A percentile compares a stretch with the other conserved stretches of the same genome.
Conservation (phyloP, 148 eudicot species). For the Nepenthes gracilis region DNA sequence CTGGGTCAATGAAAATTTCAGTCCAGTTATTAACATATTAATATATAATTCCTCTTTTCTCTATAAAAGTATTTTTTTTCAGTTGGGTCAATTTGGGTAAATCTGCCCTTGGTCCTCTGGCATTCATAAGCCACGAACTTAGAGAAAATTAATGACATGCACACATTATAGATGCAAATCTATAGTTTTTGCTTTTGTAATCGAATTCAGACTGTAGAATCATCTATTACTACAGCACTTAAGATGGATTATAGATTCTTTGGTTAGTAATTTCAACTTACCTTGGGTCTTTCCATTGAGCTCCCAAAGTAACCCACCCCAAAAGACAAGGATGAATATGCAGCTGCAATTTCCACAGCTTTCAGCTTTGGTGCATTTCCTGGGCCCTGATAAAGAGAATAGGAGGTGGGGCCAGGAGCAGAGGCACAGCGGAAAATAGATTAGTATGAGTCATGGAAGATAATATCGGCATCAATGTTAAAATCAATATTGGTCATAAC, state of each 20-base stretch:
- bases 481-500: too few relatives aligned
- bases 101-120: too few relatives aligned
- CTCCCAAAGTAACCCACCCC: constrained; percentile 88
- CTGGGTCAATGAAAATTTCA: too few relatives aligned
- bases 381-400: constrained; percentile 22
- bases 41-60: too few relatives aligned
- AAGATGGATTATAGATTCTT: not conserved
- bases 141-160: too few relatives aligned
- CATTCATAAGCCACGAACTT: too few relatives aligned
- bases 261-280: constrained; percentile 8
- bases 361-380: constrained; percentile 39
- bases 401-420: not conserved
- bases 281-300: constrained; percentile 88
- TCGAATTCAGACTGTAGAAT: too few relatives aligned
- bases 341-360: constrained; percentile 86
- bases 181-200: too few relatives aligned
- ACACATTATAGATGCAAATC: too few relatives aligned
- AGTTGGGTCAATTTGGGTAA: too few relatives aligned
- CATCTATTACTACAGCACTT: not conserved
- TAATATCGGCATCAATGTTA: not conserved
- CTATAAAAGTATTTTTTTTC: too few relatives aligned
- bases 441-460: not conserved
- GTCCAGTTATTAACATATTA: too few relatives aligned
- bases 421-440: not conserved
- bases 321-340: constrained; percentile 65